A percentile compares a stretch with the other conserved stretches of the same genome.
Conservation (phyloP, 805 yeast species). For the Saccharomycopsis malanga region DNA sequence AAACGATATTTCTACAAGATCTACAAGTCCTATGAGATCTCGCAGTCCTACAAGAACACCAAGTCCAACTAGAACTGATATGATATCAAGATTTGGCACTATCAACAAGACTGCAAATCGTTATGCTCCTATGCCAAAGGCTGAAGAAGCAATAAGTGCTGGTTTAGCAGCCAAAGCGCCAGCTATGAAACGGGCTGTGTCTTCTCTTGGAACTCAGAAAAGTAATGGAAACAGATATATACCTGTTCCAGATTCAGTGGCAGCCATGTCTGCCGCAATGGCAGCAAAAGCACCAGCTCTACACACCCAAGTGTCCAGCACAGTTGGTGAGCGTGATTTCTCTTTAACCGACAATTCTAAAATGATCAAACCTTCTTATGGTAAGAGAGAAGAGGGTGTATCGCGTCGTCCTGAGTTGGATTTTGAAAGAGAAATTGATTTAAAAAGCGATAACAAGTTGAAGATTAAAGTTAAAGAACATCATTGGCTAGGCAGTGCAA, state of each 20-base stretch:
- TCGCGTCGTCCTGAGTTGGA: slow-evolving; percentile 6
- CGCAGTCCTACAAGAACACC: neutral
- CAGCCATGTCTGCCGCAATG: slow-evolving; percentile 21
- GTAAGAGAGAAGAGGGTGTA: neutral
- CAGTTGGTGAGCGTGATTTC: slow-evolving; percentile 20
- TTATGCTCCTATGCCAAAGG: slow-evolving; percentile 14
- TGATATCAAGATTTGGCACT: slow-evolving; percentile 4
- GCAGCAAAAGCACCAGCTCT: slow-evolving; percentile 19
- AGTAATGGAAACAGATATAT: slow-evolving; percentile 4
- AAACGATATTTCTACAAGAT: neutral
- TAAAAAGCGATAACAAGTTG: slow-evolving; percentile 10
- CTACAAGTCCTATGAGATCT: neutral
- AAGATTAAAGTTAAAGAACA: slow-evolving; percentile 19
- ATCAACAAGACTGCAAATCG: slow-evolving; percentile 1
- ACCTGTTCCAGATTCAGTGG: slow-evolving; percentile 19
- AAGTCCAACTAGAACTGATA: neutral
- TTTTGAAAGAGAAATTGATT: slow-evolving; percentile 15
- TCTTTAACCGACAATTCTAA: slow-evolving; percentile 14
- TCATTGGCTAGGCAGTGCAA: slow-evolving; percentile 21
- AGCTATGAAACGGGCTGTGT: neutral
- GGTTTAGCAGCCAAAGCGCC: slow-evolving; percentile 16
- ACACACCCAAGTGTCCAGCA: slow-evolving; percentile 5
- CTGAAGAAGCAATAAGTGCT: slow-evolving; percentile 10
- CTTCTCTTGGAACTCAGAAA: neutral
- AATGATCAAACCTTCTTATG: slow-evolving; percentile 11